Evolutionary conservation across 257 asterid genomes (phyloP), one percentile per base, ranked within the genome.

Genomic region (Nicotiana tabacum): DNA sequence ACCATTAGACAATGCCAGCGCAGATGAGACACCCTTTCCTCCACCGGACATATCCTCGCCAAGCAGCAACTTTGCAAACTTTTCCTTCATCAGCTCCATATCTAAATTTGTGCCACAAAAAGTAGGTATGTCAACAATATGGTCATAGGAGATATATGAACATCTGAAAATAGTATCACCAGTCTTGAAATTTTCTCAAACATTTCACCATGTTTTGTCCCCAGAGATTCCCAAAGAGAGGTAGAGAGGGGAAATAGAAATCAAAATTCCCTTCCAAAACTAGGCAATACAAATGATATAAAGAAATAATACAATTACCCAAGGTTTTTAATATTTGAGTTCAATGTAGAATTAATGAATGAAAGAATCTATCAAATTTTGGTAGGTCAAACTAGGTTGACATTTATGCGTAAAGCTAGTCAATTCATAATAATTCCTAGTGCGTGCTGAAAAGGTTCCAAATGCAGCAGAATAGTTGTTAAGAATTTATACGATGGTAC

Each of bases 11-110:
- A 96, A 81, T 4, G 99, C 99, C 88, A 93, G 81, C 21, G 98
- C 99, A 3, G 98, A 96, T 83, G 98, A 90, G 83, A 94, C 98
- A 65, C 99, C 99, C 87, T 94, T 94, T 53, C 99, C 99, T 56
- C 98, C 98, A 66, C 99, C 99, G 17, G 99, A 96, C 99, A 96
- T 94, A 84, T 94, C 98, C 92, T 96, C 99, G 2, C 99, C 99
- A 11, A 96, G 87, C 24, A 96, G 93, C 96, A 96, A 85, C 90
- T 94, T 96, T 56, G 97, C 89, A 85, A 93, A 96, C 81, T 85
- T 96, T 83, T 96, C 98, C 93, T 94, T 96, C 98, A 96, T 90
- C 88, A 89, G 7, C 5, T 90, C 98, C 88, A 89, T 85, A 86
- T 94, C 98, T 94, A 53, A 30, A 78, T 81, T 15, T 43, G 27